phyloP scores from a whole-genome alignment of 73 alveolate genomes.

The Symbiodinium pilosum region DNA sequence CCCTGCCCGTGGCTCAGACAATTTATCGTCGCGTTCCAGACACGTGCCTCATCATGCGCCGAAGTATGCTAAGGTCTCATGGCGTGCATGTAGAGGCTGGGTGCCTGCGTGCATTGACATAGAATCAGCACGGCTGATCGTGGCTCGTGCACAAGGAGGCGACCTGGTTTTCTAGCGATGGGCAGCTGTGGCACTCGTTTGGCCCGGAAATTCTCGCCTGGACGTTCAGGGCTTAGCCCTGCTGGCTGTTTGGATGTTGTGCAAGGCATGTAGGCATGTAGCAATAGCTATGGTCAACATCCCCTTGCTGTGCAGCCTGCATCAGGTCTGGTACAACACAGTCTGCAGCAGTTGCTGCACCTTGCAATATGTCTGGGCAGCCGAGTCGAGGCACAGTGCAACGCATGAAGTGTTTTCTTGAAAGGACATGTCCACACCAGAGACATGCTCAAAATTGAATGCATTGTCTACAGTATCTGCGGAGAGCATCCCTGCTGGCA shows the following conservation, averaged over 20 bases:
- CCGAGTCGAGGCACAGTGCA: not conserved
- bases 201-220: slow-evolving; percentile 53
- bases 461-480: no score
- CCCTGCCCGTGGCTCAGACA: not conserved
- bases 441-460: no score
- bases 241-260: no score
- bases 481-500: no score
- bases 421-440: no score
- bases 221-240: slow-evolving; percentile 35
- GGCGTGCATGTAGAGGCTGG: not conserved
- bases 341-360: slow-evolving; percentile 66
- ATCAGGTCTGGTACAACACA: slow-evolving; percentile 74
- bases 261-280: not conserved
- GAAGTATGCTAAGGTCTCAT: not conserved
- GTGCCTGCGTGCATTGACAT: no score
- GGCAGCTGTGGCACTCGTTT: slow-evolving; percentile 29
- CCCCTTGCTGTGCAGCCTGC: no score
- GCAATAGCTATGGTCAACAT: no score
- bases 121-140: no score
- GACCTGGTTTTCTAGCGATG: slow-evolving; percentile 61
- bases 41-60: not conserved
- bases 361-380: slow-evolving; percentile 25
- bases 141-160: slow-evolving; percentile 23
- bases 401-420: not conserved
- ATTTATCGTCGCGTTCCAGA: not conserved